Evolutionary conservation across 805 yeast genomes (phyloP), one percentile per base, ranked within the genome.

Genomic region (Priceomyces carsonii): DNA sequence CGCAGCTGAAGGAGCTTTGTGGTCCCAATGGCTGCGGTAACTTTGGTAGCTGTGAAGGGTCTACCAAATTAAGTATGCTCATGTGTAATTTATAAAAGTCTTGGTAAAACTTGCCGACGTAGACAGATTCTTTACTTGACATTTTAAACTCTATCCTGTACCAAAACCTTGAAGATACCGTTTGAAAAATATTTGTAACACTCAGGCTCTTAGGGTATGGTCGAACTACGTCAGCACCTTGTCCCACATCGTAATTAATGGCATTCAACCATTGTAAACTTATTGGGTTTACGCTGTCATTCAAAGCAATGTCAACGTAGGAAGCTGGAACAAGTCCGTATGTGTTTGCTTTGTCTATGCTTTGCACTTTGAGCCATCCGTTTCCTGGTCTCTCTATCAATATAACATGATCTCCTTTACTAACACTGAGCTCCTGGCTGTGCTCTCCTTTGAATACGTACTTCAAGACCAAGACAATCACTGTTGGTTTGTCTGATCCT

Each of bases 301-400:
- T 67, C n/a, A 64, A 62, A 6, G 59, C 63, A 13, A 67, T 66
- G 12, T 57, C 62, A 12, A 65, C 61, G 39, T 63, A 66, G 29
- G 61, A 54, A 3, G 71, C 69, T 5, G 73, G 72, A 20, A 67
- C 57, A 4, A 59, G 44, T 0, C 73, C 73, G 7, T 20, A 36
- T 9, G 38, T 29, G 20, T 41, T 45, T 7, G 38, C 39, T 9
- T 50, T 42, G 26, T 53, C 57, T 17, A 66, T 39, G 13, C 43
- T 38, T 37, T 57, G 57, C 3, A 66, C 71, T 24, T 48, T 38
- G 17, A 67, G 36, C 72, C 71, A 66, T 16, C 72, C 73, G 40
- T 63, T 62, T 2, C 69, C 71, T 3, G 59, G 61, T 18, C 65
- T 48, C 15, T 60, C 58, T 4, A 66, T 21, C 9, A 66, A 43